Evolutionary conservation across 192 early-diverging fungal species (phyloP).

Genomic region (Globomyces pollinis-pini): DNA sequence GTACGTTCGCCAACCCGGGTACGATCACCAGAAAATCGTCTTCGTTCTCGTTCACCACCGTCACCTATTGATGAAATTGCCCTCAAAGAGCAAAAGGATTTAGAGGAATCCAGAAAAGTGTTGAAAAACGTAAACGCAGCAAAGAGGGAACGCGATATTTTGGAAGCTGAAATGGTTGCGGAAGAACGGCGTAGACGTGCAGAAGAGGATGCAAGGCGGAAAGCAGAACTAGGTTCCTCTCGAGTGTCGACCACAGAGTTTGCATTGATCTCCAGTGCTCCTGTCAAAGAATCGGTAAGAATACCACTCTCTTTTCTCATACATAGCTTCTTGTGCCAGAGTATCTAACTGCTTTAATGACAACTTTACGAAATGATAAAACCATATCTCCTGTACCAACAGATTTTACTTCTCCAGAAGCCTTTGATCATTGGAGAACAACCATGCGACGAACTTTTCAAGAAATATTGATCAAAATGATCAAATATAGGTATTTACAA

Average conservation of each 20-base stretch:
- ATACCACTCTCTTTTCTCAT: neutral
- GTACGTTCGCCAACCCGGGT: neutral
- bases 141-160: neutral
- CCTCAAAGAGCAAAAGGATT: neutral
- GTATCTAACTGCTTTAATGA: slow-evolving; percentile 36
- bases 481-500: slow-evolving; percentile 24
- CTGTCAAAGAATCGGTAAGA: neutral
- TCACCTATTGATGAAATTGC: neutral
- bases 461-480: slow-evolving; percentile 32
- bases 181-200: neutral
- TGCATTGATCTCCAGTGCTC: neutral
- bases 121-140: neutral
- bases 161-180: slow-evolving; percentile 11
- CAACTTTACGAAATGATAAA: slow-evolving; percentile 26
- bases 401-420: slow-evolving; percentile 36
- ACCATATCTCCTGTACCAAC: slow-evolving; percentile 31
- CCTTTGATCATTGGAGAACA: slow-evolving; percentile 29
- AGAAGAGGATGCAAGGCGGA: neutral
- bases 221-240: no score
- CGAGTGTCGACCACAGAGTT: neutral
- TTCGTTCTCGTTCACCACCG: neutral
- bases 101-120: neutral
- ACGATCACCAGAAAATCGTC: neutral
- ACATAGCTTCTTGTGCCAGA: slow-evolving; percentile 37
- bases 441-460: slow-evolving; percentile 18